phyloP scores from a whole-genome alignment of 768 basidiomycete species.

The Boletellus emodensis region DNA sequence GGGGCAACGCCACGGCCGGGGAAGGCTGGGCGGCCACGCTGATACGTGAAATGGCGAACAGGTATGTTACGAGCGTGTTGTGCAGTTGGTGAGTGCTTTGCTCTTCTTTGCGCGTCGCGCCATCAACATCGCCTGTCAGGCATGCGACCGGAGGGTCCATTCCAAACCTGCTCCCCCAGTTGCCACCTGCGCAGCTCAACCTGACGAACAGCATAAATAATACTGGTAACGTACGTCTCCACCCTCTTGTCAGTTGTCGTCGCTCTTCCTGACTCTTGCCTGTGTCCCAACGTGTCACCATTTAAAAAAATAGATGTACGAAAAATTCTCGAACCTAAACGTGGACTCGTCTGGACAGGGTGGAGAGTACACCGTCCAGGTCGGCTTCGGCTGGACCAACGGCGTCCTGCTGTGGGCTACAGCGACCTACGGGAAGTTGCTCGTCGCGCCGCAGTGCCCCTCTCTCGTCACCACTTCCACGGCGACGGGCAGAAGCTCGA shows the following conservation, averaged over 20 bases:
- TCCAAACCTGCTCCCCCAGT: slow-evolving; percentile 57
- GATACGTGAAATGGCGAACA: slow-evolving; percentile 73
- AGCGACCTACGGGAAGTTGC: slow-evolving; percentile 55
- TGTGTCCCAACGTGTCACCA: too few species aligned
- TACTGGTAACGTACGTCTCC: slow-evolving; percentile 65
- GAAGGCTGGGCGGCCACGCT: slow-evolving; percentile 68
- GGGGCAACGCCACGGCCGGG: slow-evolving; percentile 54
- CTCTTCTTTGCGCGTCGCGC: neutral
- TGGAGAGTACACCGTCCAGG: slow-evolving; percentile 87
- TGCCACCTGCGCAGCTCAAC: slow-evolving; percentile 68
- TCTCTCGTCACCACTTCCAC: slow-evolving; percentile 22
- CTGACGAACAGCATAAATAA: slow-evolving; percentile 62
- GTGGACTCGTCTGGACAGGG: slow-evolving; percentile 76
- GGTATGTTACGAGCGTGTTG: slow-evolving; percentile 77
- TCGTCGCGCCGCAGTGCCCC: slow-evolving; percentile 66
- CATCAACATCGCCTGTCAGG: too few species aligned
- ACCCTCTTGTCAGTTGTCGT: too few species aligned
- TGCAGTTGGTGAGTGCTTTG: slow-evolving; percentile 72
- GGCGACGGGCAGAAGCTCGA: neutral
- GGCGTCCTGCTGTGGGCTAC: slow-evolving; percentile 76
- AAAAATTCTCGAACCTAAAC: slow-evolving; percentile 79
- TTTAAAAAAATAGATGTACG: slow-evolving; percentile 60
- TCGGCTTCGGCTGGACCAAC: slow-evolving; percentile 89
- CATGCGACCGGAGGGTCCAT: slow-evolving; percentile 82
- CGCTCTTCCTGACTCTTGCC: too few species aligned